Evolutionary conservation across 73 alveolate genomes (phyloP), one percentile per base, ranked within the genome.

Genomic region (Paramecium caudatum): DNA sequence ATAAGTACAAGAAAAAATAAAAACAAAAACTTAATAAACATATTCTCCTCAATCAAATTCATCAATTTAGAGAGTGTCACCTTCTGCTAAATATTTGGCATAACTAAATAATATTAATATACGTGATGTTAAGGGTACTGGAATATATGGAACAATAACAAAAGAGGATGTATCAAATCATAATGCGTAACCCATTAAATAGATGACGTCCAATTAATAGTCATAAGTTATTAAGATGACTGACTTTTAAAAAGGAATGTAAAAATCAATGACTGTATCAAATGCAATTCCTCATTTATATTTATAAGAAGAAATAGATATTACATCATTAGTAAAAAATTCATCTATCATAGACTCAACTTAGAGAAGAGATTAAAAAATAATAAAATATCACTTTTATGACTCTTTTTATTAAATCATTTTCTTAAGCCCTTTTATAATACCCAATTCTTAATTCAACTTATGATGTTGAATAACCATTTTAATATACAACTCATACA

Each of bases 371-470:
- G 83, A 90, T 95, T 16, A 95, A 95, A 81, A 78, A 74, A 41
- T 30, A 30, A 65, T 65, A 27, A 65, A 88, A 88, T 41, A 82
- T 96, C 78, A 96, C 98, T 32, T 48, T 93, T 47, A 90, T 95
- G 92, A 97, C 99, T 0, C 93, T 96, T 94, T 82, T 96, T 68
- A 87, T 95, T 23, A 96, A 96, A 90, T 97, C 98, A 0, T 83
- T 93, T 65, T 95, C 98, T 9, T 85, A 95, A 6, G 93, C 98
- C 3, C 37, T 96, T 63, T 41, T n/a, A 27, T 92, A 96, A 15
- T 90, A 33, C 45, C 98, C 98, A 15, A 84, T 91, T 3, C 49
- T 95, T 30, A 96, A 96, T 91, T 87, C 96, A 25, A 82, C 74
- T 19, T 82, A 90, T 33, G 94, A 93, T 39, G 93, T 41, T 10